A percentile compares a stretch with the other conserved stretches of the same genome.
phyloP scores from a whole-genome alignment of 2,329 filamentous ascomycete species.

The Fusarium protoensiforme region DNA sequence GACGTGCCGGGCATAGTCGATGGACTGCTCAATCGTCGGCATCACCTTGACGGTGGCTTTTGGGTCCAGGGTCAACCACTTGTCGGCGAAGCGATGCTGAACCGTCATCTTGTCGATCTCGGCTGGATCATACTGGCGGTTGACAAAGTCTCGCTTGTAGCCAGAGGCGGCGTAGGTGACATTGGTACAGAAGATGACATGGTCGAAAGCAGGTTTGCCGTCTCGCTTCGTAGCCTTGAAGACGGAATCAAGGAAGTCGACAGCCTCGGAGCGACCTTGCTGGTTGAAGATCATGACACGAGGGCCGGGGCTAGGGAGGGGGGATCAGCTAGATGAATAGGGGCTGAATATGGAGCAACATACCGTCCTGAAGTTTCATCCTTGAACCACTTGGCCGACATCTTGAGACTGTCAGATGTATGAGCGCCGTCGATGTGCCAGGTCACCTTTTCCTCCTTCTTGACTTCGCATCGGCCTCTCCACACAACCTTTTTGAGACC shows the following conservation, averaged over 20 bases:
- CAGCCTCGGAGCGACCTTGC: conserved; percentile 66
- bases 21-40: conserved; percentile 66
- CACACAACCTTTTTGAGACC: conserved; percentile 82
- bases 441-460: conserved; percentile 64
- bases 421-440: conserved; percentile 97
- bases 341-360: neutral
- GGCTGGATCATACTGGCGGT: conserved; percentile 62
- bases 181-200: conserved; percentile 87
- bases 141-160: conserved; percentile 69
- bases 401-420: conserved; percentile 87
- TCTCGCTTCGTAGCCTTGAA: conserved; percentile 48
- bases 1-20: conserved; percentile 57
- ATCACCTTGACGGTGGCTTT: conserved; percentile 57
- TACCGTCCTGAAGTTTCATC: conserved; percentile 54
- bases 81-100: conserved; percentile 64
- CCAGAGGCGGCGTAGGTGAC: conserved; percentile 64
- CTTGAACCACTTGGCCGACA: conserved; percentile 86
- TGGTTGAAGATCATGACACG: conserved; percentile 89
- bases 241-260: conserved; percentile 64
- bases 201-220: conserved; percentile 65
- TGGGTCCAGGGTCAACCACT: conserved; percentile 61
- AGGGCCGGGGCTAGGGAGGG: conserved; percentile 47
- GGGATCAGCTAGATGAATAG: neutral
- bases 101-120: conserved; percentile 63
- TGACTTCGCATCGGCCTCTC: conserved; percentile 80